Evolutionary conservation across 2,329 filamentous ascomycete species (phyloP).

Genomic region (Claviceps sorghi): DNA sequence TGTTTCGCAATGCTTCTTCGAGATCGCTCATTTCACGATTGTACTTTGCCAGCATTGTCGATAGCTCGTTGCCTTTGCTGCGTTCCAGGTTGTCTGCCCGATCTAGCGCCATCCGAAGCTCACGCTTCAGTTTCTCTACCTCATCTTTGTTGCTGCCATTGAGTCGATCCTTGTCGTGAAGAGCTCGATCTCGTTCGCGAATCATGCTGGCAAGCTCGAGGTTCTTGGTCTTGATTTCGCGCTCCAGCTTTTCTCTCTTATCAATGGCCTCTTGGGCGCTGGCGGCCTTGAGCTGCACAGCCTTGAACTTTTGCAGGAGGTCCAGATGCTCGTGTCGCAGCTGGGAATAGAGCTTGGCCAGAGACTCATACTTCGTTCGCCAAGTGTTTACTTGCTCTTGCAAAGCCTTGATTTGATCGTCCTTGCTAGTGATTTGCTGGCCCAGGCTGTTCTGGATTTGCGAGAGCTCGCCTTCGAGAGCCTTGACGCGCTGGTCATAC

Average conservation of each 20-base stretch:
- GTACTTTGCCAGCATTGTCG: slow-evolving; percentile 86
- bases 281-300: slow-evolving; percentile 87
- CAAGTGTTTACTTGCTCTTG: slow-evolving; percentile 98
- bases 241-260: slow-evolving; percentile 81
- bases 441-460: slow-evolving; percentile 72
- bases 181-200: slow-evolving; percentile 78
- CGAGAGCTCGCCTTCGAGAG: slow-evolving; percentile 70
- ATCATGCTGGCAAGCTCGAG: slow-evolving; percentile 99
- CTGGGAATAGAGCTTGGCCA: slow-evolving; percentile 95
- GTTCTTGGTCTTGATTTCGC: slow-evolving; percentile 98
- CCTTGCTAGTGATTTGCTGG: slow-evolving; percentile 75
- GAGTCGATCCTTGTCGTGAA: slow-evolving; percentile 85
- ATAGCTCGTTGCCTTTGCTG: slow-evolving; percentile 88
- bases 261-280: slow-evolving; percentile 97
- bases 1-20: slow-evolving; percentile 79
- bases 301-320: slow-evolving; percentile 89
- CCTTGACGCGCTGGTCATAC: slow-evolving; percentile 89
- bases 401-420: slow-evolving; percentile 82
- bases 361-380: slow-evolving; percentile 89
- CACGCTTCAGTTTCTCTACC: slow-evolving; percentile 83
- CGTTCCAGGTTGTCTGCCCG: slow-evolving; percentile 84
- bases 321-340: slow-evolving; percentile 90
- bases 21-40: slow-evolving; percentile 95
- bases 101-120: slow-evolving; percentile 82
- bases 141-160: slow-evolving; percentile 82